Conservation (phyloP, 1,284 basidiomycete genomes). For the Microbotryum scabiosae region DNA sequence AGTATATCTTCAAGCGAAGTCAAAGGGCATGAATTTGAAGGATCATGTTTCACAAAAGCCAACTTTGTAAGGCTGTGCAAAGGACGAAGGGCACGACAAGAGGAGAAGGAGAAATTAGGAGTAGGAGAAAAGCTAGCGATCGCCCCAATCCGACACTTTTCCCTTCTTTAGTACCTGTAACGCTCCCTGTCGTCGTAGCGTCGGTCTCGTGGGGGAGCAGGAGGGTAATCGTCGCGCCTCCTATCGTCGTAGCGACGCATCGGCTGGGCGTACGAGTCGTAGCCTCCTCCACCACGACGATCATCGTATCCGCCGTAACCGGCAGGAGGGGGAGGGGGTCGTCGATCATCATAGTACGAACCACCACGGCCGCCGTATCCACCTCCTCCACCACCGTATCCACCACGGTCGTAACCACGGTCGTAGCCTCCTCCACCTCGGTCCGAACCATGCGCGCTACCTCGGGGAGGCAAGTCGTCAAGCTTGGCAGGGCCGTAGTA, state of each 20-base stretch:
- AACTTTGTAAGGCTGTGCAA: no score
- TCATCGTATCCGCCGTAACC: conserved; percentile 7
- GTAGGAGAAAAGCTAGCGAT: no score
- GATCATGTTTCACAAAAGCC: no score
- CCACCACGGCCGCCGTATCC: conserved; percentile 1
- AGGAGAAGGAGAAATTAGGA: no score
- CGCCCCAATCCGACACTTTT: no score
- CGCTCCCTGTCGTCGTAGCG: conserved; percentile 14
- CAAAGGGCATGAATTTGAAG: no score
- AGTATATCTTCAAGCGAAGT: no score
- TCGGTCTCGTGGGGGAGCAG: conserved; percentile 2
- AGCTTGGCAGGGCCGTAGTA: conserved; percentile 84
- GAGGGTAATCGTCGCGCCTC: conserved; percentile 1
- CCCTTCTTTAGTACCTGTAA: background rate
- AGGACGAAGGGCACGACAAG: no score
- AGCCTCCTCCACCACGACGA: conserved; percentile 7
- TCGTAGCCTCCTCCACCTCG: conserved; percentile 39
- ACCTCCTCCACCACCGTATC: conserved; percentile 39
- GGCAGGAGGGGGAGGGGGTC: background rate
- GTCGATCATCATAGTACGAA: conserved; percentile 3
- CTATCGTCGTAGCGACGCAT: conserved; percentile 14
- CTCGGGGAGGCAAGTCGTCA: conserved; percentile 16
- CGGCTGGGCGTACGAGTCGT: conserved; percentile 13
- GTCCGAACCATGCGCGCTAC: conserved; percentile 40
- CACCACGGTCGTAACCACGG: conserved; percentile 38